These are phyloP conservation scores for Pyrenopolyporus hunteri DNA, from an alignment of 495 filamentous ascomycete genomes.

Conservation along the genomic window DNA sequence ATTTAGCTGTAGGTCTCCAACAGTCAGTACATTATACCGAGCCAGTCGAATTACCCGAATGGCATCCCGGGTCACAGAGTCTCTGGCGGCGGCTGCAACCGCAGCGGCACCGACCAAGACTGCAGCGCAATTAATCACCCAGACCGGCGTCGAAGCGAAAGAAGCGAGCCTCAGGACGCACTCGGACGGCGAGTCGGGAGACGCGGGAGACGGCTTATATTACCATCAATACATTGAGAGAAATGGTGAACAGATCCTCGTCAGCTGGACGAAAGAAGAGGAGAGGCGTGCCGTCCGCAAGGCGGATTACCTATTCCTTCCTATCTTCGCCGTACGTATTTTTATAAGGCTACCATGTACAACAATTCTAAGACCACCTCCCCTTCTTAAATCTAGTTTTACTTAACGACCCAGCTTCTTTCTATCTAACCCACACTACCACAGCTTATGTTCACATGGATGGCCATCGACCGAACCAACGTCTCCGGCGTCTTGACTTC, in stretches of 20 bases:
- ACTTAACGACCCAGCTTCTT: no score
- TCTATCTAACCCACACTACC: neutral
- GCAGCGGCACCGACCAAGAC: slow-evolving; percentile 9
- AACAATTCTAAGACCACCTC: no score
- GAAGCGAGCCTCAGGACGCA: neutral
- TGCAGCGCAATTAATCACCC: slow-evolving; percentile 4
- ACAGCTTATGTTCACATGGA: slow-evolving; percentile 30
- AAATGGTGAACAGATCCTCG: slow-evolving; percentile 15
- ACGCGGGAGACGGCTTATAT: neutral
- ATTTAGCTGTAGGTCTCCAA: no score
- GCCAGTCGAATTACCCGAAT: neutral
- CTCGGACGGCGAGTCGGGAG: slow-evolving; percentile 12
- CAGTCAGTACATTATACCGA: neutral
- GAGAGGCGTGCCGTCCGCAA: slow-evolving; percentile 24
- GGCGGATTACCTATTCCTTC: slow-evolving; percentile 25
- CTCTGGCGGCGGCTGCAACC: slow-evolving; percentile 15
- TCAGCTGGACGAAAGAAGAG: slow-evolving; percentile 30
- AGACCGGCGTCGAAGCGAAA: slow-evolving; percentile 3
- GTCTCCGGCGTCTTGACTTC: slow-evolving; percentile 26
- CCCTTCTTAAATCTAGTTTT: neutral
- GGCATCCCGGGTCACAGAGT: slow-evolving; percentile 24
- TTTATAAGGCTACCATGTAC: neutral
- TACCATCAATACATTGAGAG: slow-evolving; percentile 22
- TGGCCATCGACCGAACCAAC: slow-evolving; percentile 29
- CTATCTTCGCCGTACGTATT: slow-evolving; percentile 26